Conservation (phyloP, 495 filamentous ascomycete species). For the Talaromyces ruber region DNA sequence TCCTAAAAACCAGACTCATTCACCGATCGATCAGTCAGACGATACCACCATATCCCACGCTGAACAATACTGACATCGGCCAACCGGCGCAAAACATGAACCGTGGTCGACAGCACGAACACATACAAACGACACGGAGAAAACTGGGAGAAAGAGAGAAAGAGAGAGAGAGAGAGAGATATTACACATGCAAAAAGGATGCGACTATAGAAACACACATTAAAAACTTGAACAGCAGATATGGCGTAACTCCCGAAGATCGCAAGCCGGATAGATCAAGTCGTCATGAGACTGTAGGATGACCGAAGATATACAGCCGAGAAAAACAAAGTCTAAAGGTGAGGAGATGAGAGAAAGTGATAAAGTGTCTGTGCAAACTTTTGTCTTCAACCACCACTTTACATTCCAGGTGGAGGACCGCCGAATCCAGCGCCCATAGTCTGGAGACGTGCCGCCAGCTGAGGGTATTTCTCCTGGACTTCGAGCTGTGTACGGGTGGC, state of each 20-base stretch:
- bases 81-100: neutral
- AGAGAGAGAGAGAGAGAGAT: neutral
- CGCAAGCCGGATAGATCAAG: neutral
- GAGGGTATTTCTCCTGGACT: conserved; percentile 97
- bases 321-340: neutral
- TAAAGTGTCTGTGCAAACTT: neutral
- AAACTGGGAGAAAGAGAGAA: neutral
- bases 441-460: conserved; percentile 75
- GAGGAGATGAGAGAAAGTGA: neutral
- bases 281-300: neutral
- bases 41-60: neutral
- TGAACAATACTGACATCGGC: neutral
- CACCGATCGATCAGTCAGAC: neutral
- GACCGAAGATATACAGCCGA: neutral
- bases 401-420: conserved; percentile 25
- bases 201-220: neutral
- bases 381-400: conserved; percentile 12
- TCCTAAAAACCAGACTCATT: neutral
- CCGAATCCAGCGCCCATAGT: conserved; percentile 54
- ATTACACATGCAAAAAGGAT: neutral
- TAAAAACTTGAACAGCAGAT: neutral
- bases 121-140: neutral
- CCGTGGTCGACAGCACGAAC: neutral
- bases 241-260: neutral
- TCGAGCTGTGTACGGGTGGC: conserved; percentile 94